Evolutionary conservation across 2,329 filamentous ascomycete species (phyloP).

Genomic region (Ascochyta fabae): DNA sequence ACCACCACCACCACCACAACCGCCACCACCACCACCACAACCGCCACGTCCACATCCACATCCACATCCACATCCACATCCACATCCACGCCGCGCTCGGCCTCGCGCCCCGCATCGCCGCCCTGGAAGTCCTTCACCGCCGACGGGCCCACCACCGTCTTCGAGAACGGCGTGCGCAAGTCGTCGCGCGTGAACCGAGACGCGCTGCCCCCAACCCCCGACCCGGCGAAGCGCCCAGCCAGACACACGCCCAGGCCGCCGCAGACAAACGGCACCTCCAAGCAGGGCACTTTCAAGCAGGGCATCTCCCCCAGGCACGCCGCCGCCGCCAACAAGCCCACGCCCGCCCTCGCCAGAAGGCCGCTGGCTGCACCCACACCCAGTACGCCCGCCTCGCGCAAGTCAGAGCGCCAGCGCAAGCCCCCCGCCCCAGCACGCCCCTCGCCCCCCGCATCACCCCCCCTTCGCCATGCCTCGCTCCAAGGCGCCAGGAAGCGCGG

Average conservation of each 20-base stretch:
- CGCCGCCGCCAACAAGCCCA: neutral
- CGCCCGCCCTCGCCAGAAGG: conserved; percentile 17
- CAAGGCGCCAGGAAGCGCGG: conserved; percentile 30
- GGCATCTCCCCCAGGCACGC: too few species aligned
- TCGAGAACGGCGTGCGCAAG: conserved; percentile 67
- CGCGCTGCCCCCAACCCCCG: conserved; percentile 52
- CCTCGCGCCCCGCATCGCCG: conserved; percentile 69
- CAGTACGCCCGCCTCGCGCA: conserved; percentile 33
- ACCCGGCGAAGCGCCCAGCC: conserved; percentile 49
- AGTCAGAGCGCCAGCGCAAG: conserved; percentile 45
- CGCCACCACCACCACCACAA: too few species aligned
- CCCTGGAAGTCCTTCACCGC: conserved; percentile 90
- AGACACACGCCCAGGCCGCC: conserved; percentile 33
- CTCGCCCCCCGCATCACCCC: conserved; percentile 29
- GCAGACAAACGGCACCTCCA: conserved; percentile 40
- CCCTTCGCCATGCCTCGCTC: conserved; percentile 22
- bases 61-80: neutral
- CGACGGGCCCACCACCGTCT: conserved; percentile 86
- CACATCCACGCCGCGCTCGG: conserved; percentile 39
- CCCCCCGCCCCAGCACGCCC: conserved; percentile 23
- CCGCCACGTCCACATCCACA: too few species aligned
- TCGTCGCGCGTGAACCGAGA: conserved; percentile 63
- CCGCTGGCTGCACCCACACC: conserved; percentile 23
- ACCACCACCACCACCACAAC: neutral
- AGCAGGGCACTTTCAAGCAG: conserved; percentile 12